Conservation (phyloP, 2,329 filamentous ascomycete species). For the Neocatenulostroma microsporum region DNA sequence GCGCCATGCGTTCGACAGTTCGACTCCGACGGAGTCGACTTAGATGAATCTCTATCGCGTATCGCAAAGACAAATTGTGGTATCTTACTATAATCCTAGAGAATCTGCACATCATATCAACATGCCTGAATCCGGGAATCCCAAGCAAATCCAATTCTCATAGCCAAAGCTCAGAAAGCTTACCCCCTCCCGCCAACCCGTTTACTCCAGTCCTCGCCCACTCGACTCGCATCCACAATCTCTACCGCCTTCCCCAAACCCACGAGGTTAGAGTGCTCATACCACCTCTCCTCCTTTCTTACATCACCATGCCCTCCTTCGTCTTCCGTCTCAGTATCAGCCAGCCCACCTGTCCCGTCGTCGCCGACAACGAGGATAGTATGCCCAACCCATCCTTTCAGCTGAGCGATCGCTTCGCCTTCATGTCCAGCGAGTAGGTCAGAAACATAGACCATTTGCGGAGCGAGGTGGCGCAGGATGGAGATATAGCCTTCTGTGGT, state of each 20-base stretch:
- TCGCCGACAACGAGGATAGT: constrained; percentile 56
- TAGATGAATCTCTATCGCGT: too few species aligned
- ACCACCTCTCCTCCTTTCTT: constrained; percentile 54
- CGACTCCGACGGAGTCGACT: too few species aligned
- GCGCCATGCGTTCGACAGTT: too few species aligned
- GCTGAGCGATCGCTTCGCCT: constrained; percentile 63
- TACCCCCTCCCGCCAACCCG: constrained; percentile 55
- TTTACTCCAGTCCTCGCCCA: constrained; percentile 81
- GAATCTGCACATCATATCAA: too few species aligned
- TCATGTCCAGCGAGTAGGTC: constrained; percentile 60
- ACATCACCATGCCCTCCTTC: constrained; percentile 32
- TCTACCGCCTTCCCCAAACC: constrained; percentile 81
- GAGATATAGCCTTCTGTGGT: constrained; percentile 75
- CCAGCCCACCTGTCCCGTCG: constrained; percentile 71
- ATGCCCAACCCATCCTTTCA: constrained; percentile 56
- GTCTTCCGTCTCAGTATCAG: constrained; percentile 80
- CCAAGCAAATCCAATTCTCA: too few species aligned
- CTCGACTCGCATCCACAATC: constrained; percentile 72
- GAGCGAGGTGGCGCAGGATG: constrained; percentile 76
- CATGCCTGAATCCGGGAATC: too few species aligned
- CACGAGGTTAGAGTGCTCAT: constrained; percentile 71
- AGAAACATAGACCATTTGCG: constrained; percentile 79
- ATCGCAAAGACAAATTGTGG: too few species aligned
- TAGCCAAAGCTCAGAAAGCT: too few species aligned
- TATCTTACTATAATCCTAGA: too few species aligned